Percentiles rank a stretch among this genome's conserved stretches.
These are phyloP conservation scores for Paecilomyces niveus DNA, from an alignment of 2,329 filamentous ascomycete species.

Conservation along the genomic window DNA sequence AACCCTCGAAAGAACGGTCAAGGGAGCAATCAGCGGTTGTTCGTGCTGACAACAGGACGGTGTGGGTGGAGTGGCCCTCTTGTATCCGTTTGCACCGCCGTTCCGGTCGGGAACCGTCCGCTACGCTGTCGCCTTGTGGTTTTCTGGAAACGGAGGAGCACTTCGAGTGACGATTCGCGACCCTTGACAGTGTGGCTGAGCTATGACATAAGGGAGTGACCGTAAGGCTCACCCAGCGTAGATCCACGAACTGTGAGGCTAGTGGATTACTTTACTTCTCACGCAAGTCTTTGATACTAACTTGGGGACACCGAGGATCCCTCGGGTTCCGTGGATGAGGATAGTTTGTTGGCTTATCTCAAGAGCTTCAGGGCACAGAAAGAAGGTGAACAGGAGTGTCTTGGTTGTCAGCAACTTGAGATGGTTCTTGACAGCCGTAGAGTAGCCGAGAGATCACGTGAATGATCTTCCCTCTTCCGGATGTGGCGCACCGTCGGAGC, in stretches of 20 bases:
- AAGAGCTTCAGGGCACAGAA: background rate
- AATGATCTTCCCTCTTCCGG: background rate
- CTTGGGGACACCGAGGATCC: no score
- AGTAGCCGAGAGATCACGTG: background rate
- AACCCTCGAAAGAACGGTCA: background rate
- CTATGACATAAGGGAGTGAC: slow-evolving; percentile 15
- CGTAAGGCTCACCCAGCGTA: background rate
- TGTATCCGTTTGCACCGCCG: slow-evolving; percentile 3
- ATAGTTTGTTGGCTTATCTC: background rate
- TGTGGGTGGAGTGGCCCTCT: slow-evolving; percentile 10
- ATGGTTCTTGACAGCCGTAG: background rate
- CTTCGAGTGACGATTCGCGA: slow-evolving; percentile 4
- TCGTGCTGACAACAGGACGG: background rate
- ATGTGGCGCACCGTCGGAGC: background rate
- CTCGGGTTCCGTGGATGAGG: background rate
- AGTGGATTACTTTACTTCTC: background rate
- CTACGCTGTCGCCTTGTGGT: background rate
- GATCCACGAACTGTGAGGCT: background rate
- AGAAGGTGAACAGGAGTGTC: background rate
- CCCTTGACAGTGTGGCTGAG: slow-evolving; percentile 14
- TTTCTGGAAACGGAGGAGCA: background rate
- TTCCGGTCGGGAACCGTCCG: background rate
- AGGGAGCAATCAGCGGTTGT: background rate
- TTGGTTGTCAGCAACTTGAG: no score
- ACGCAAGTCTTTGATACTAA: background rate